These are phyloP conservation scores for Fraxinus pennsylvanica DNA, from an alignment of 257 asterid genomes.

Conservation along the genomic window DNA sequence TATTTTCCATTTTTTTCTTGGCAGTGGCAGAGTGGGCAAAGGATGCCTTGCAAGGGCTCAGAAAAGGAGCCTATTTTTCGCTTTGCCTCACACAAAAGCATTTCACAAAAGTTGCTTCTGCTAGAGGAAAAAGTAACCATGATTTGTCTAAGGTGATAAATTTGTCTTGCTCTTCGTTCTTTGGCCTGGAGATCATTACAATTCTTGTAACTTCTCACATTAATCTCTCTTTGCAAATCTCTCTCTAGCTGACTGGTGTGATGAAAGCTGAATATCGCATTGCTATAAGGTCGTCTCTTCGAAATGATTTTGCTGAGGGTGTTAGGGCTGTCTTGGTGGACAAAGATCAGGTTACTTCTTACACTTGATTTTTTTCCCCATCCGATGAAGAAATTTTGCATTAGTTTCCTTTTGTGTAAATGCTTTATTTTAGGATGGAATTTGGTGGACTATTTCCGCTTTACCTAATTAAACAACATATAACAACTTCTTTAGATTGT, in stretches of 20 bases:
- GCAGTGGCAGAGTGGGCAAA: constrained; percentile 97
- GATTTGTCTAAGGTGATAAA: constrained; percentile 62
- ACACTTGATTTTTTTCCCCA: neutral
- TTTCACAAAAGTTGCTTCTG: constrained; percentile 77
- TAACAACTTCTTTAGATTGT: too few relatives aligned
- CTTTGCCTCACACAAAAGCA: constrained; percentile 72
- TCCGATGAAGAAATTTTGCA: too few relatives aligned
- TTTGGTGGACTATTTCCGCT: too few relatives aligned
- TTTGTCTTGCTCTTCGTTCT: constrained; percentile 20
- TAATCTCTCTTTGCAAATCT: constrained; percentile 14
- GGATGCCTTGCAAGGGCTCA: constrained; percentile 89
- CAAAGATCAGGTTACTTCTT: constrained; percentile 81
- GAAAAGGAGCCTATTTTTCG: constrained; percentile 93
- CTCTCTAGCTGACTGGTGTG: constrained; percentile 73
- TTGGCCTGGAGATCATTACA: neutral
- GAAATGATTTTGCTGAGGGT: constrained; percentile 85
- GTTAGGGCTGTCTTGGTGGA: constrained; percentile 96
- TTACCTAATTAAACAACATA: too few relatives aligned
- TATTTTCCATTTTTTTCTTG: constrained; percentile 3
- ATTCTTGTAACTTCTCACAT: neutral
- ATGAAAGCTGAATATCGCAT: constrained; percentile 87
- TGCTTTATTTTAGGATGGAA: too few relatives aligned
- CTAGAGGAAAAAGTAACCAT: constrained; percentile 49
- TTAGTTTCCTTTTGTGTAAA: neutral
- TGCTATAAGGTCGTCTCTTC: constrained; percentile 72